Evolutionary conservation across 2,329 filamentous ascomycete genomes (phyloP).

Genomic region (Aaosphaeria arxii): DNA sequence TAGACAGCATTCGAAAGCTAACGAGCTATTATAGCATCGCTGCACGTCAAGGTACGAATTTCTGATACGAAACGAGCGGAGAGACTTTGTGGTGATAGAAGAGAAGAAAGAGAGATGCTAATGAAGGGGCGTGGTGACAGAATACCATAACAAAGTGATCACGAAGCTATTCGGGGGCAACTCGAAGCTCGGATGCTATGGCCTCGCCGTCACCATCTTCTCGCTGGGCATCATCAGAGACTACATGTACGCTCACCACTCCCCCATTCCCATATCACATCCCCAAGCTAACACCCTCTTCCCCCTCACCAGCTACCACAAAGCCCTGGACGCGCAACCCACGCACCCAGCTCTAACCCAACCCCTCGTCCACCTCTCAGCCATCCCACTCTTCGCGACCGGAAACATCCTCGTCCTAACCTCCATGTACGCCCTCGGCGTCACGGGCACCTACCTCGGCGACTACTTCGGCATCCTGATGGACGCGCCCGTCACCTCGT

Average conservation of each 20-base stretch:
- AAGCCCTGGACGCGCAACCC: slow-evolving; percentile 73
- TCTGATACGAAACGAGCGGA: neutral
- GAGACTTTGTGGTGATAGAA: neutral
- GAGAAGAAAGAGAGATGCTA: neutral
- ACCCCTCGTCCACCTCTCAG: slow-evolving; percentile 58
- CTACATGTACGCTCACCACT: slow-evolving; percentile 37
- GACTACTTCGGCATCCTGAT: slow-evolving; percentile 99
- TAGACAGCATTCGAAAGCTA: no score
- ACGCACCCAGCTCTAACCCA: slow-evolving; percentile 69
- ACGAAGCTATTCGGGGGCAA: slow-evolving; percentile 83
- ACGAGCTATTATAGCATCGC: slow-evolving; percentile 58
- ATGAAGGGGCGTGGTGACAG: slow-evolving; percentile 46
- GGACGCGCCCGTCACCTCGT: slow-evolving; percentile 90
- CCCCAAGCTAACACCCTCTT: neutral
- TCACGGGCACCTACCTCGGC: slow-evolving; percentile 93
- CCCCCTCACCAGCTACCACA: slow-evolving; percentile 66
- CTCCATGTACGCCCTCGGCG: slow-evolving; percentile 86
- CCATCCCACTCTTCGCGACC: slow-evolving; percentile 66
- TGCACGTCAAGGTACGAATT: slow-evolving; percentile 66
- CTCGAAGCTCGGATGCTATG: slow-evolving; percentile 80
- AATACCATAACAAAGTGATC: slow-evolving; percentile 87
- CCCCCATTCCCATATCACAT: neutral
- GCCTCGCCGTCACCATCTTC: slow-evolving; percentile 86
- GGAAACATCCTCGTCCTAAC: slow-evolving; percentile 85
- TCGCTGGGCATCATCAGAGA: slow-evolving; percentile 86